Base-by-base conservation (phyloP, 306 rosid genomes). In the Malus asiatica region DNA sequence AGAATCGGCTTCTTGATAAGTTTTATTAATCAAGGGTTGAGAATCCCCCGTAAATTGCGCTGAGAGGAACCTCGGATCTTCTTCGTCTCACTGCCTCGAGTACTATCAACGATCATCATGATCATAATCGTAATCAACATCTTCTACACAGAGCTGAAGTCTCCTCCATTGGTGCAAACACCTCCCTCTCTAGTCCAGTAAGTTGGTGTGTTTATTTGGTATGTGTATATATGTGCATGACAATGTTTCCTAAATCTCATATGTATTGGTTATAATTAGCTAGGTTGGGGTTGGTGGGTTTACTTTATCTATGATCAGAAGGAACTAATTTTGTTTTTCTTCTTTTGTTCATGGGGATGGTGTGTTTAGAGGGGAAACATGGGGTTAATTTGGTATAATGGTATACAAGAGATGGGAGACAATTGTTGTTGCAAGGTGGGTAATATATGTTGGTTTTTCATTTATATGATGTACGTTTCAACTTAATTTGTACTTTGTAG, bases 61-160 rank as follows among this genome's bases (percentile, higher is more conserved):
- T 86, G 98, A 95, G 98, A 95, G 93, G 97, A 95, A 90, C 98
- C 97, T 92, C 98, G 92, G 98, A 95, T 95, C 97, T 91, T 87
- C 86, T 78, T 82, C 79, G 83, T 85, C 84, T 87, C 90, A 82
- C 80, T 73, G 55, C 46, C 76, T 60, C 59, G 25, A 14, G 72
- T 30, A 48, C 55, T 48, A 44, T 46, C 78, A 27, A 66, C 65
- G 76, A 29, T 52, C 66, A 18, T 68, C 78, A 10, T 9, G 29
- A 58, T 58, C 63, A 58, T 22, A 23, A 58, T 23, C 27, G 55
- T 48, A 48, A 48, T 48, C 55, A 46, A 13, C 5, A n/a, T 42
- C 74, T 3, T 53, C 78, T 44, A 42, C 69, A 22, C 65, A 69
- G 61, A 15, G 55, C 20, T 48, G 55, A 15, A 48, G 20, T 48